Percentiles rank a stretch among this genome's conserved stretches.
phyloP scores from a whole-genome alignment of 257 asterid species.

The Capsicum rhomboideum region DNA sequence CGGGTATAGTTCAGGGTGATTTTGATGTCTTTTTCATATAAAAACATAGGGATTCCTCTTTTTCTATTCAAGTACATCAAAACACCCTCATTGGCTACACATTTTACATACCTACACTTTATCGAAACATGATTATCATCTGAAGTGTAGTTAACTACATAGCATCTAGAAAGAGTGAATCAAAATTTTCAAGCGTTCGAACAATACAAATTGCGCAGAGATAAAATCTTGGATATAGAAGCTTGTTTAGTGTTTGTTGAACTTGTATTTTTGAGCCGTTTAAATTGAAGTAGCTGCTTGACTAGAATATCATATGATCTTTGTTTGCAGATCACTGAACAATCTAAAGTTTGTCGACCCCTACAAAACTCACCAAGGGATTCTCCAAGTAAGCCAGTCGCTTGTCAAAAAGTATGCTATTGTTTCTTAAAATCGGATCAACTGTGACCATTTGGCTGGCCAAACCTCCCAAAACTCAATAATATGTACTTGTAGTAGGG shows the following conservation, averaged over 20 bases:
- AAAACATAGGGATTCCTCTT: background rate
- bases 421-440: too few relatives aligned
- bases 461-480: slow-evolving; percentile 18
- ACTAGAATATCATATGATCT: background rate
- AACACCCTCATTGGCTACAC: background rate
- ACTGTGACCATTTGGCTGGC: slow-evolving; percentile 17
- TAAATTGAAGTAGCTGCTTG: background rate
- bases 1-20: too few relatives aligned
- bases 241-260: background rate
- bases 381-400: slow-evolving; percentile 7
- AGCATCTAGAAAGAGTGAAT: background rate
- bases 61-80: background rate
- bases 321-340: slow-evolving; percentile 15
- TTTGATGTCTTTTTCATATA: background rate
- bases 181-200: background rate
- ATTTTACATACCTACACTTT: background rate
- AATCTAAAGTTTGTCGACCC: slow-evolving; percentile 19
- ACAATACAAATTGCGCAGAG: background rate
- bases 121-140: background rate
- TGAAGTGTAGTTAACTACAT: background rate
- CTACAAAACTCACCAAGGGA: slow-evolving; percentile 12
- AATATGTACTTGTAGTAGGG: too few relatives aligned
- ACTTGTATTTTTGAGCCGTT: background rate
- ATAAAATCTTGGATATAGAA: background rate
- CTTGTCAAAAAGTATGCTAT: too few relatives aligned